Base-by-base conservation (phyloP, 2,329 filamentous ascomycete species). In the Fusarium dlaminii region DNA sequence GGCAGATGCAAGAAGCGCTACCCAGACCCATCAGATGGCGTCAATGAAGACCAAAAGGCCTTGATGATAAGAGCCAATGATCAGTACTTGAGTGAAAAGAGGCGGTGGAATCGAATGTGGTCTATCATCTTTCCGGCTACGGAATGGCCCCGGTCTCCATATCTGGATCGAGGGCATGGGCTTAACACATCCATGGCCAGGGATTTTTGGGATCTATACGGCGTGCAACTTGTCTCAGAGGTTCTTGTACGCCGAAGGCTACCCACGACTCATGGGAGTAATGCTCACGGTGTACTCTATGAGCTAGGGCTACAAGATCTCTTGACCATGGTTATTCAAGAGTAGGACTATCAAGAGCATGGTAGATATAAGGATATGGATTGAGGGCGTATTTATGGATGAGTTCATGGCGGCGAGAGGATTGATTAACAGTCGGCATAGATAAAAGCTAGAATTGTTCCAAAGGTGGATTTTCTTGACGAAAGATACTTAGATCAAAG, bases 231-330 rank as follows among this genome's bases (percentile, higher is more conserved):
- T 6, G 12, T 51, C 17, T 11, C 30, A 1, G 22, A 51, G 22
- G 6, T n/a, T 3, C 20, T 49, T 3, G 20, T n/a, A 1, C 10
- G 10, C 3, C 10, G 32, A 12, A 6, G 3, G 5, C 14, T 12
- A 3, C 10, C 7, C 3, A 4, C 13, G 0, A n/a, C 1, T 1
- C 13, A n/a, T 0, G 27, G 8, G 6, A 8, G 1, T 11, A 30
- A 14, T 5, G 3, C 4, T 14, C 15, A 51, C 11, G 0, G 22
- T 20, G 8, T 10, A 24, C 48, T 51, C 8, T 24, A 34, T n/a
- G 22, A 10, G 3, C 6, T 51, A 10, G 48, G 48, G 3, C 15
- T 51, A 3, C 30, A 11, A 3, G 48, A 51, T 5, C 10, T 51
- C 8, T 24, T 51, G 3, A 14, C 8, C 3, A 3, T 34, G 11